Evolutionary conservation across 495 filamentous ascomycete species (phyloP), one percentile per base, ranked within the genome.

Genomic region (Daldinia bambusicola): DNA sequence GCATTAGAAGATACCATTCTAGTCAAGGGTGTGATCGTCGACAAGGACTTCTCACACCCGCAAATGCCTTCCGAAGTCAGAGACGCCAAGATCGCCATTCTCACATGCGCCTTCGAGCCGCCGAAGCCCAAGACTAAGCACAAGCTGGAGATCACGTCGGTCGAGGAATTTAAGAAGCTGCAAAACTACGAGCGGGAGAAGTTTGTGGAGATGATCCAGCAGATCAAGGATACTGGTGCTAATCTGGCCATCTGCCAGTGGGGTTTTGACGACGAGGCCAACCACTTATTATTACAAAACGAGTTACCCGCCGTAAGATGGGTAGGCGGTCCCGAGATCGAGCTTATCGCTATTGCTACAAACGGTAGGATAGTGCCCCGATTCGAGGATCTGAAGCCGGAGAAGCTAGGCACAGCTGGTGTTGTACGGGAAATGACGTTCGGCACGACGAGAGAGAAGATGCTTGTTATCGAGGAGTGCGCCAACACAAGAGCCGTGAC

Each of bases 101-200:
- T 99, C 51, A 99, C 95, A 48, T 99, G 95, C 78, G 94, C 95
- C 1, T 98, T 99, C 80, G 95, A 99, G 83, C 95, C 95, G n/a
- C 95, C 95, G 14, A 99, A 99, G 86, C 95, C 95, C 53, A 99
- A 99, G 89, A 99, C 95, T 30, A 99, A 99, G 88, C 95, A 99
- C 83, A 97, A 97, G 87, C 87, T 99, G 34, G 96, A 99, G 74
- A 99, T 99, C 78, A 96, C 94, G 62, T 92, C 89, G 53, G 95
- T 99, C 9, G 94, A 98, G 66, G 95, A 99, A 80, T 99, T 97
- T 84, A 97, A 95, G 85, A 93, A 93, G 77, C 82, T 99, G 65
- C 95, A 99, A 75, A 91, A 85, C 50, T 99, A 99, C 80, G 95
- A 99, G 81, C 89, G 88, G 66, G 89, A 92, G 78, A 99, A 97